Conservation (phyloP, 2,329 filamentous ascomycete species). For the Trichoderma koningii region DNA sequence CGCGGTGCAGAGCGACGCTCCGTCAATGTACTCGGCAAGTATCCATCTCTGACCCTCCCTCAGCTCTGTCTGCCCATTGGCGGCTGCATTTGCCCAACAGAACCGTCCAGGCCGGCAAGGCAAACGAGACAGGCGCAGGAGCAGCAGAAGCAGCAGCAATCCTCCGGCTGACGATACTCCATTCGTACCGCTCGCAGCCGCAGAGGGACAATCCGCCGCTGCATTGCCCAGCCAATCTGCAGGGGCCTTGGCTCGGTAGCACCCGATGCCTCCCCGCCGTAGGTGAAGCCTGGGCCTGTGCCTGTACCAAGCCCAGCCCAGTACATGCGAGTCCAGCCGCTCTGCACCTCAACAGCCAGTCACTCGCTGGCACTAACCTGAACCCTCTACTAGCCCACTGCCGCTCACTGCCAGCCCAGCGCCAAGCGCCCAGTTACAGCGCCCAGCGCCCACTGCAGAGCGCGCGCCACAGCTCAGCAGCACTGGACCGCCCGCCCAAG, state of each 20-base stretch:
- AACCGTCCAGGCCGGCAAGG: background rate
- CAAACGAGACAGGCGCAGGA: background rate
- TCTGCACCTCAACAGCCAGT: background rate
- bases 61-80: background rate
- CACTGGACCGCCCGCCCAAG: conserved; percentile 8
- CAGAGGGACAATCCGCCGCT: background rate
- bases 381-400: conserved; percentile 13
- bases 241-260: conserved; percentile 20
- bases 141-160: background rate
- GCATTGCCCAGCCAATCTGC: conserved; percentile 11
- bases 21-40: background rate
- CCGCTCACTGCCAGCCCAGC: conserved; percentile 1
- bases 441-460: conserved; percentile 1
- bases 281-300: no score
- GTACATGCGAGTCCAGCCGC: no score
- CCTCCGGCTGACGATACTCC: background rate
- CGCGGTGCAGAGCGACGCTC: conserved; percentile 5
- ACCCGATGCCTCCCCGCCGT: conserved; percentile 21
- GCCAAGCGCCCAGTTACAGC: conserved; percentile 23
- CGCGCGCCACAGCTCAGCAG: conserved; percentile 24
- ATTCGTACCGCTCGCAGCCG: background rate
- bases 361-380: background rate
- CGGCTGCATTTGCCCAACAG: background rate
- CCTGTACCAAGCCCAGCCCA: no score
- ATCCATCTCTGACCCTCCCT: background rate